A percentile compares a stretch with the other conserved stretches of the same genome.
Evolutionary conservation across 805 yeast species (phyloP).

Genomic region (Jamesozyma spencerorum): DNA sequence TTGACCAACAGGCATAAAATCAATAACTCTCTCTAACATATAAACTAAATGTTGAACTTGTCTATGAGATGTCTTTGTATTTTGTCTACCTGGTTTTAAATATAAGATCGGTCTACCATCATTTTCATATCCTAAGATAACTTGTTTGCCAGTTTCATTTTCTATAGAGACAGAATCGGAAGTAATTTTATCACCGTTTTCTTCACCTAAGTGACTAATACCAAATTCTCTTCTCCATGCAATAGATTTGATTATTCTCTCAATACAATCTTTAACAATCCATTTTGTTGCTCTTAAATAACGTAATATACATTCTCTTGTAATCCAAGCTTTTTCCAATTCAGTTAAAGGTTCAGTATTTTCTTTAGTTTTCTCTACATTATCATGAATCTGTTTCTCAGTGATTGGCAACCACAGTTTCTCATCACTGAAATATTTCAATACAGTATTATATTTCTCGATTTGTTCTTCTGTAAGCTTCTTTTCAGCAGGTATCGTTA

Average conservation of each 20-base stretch:
- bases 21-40: conserved; percentile 86
- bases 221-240: conserved; percentile 96
- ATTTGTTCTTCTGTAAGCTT: conserved; percentile 46
- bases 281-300: conserved; percentile 92
- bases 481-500: conserved; percentile 43
- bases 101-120: conserved; percentile 88
- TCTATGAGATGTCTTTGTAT: conserved; percentile 78
- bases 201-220: conserved; percentile 40
- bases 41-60: conserved; percentile 95
- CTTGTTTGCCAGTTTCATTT: conserved; percentile 87
- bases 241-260: conserved; percentile 65
- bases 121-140: conserved; percentile 83
- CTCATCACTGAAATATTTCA: conserved; percentile 51
- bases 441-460: conserved; percentile 51
- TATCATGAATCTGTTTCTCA: conserved; percentile 34
- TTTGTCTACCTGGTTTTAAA: conserved; percentile 89
- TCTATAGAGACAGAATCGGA: conserved; percentile 51
- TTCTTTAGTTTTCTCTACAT: conserved; percentile 24
- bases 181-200: conserved; percentile 39
- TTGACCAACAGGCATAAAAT: conserved; percentile 94
- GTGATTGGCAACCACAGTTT: conserved; percentile 41
- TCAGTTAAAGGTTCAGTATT: conserved; percentile 28
- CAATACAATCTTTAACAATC: conserved; percentile 60
- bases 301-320: conserved; percentile 83
- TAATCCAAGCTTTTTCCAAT: conserved; percentile 82